phyloP scores from a whole-genome alignment of 106 monocot genomes.

The Triglochin maritima region DNA sequence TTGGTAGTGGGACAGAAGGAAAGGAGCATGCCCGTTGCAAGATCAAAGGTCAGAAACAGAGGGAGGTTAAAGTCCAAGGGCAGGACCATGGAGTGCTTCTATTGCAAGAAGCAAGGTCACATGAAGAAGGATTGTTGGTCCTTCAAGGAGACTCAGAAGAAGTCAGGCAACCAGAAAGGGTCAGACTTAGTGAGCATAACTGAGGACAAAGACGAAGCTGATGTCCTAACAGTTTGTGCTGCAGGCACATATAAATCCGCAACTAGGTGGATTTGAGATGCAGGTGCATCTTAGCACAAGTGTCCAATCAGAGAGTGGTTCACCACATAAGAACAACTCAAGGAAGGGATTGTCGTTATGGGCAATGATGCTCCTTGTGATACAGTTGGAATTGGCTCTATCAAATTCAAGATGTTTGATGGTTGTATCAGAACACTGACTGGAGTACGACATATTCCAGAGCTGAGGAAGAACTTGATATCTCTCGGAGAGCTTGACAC shows the following conservation, averaged over 20 bases:
- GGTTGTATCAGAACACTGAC: constrained; percentile 3
- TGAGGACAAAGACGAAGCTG: background rate
- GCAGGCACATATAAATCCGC: background rate
- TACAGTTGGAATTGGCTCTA: background rate
- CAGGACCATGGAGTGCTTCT: background rate
- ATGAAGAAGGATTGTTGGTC: background rate
- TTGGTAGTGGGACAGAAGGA: background rate
- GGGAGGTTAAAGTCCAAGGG: background rate
- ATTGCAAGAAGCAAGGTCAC: background rate
- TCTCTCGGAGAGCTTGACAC: constrained; percentile 7
- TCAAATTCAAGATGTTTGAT: constrained; percentile 6
- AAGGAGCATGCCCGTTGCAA: background rate
- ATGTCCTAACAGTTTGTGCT: background rate
- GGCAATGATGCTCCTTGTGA: constrained; percentile 2
- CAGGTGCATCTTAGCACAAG: constrained; percentile 8
- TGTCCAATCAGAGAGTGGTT: constrained; percentile 4
- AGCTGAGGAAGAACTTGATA: constrained; percentile 7
- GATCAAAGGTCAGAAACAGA: background rate
- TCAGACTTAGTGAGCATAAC: background rate
- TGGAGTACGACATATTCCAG: background rate
- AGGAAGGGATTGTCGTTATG: constrained; percentile 6
- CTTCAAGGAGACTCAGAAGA: background rate
- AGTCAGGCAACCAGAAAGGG: background rate
- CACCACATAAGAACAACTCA: background rate
- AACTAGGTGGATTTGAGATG: constrained; percentile 9